Base-by-base conservation (phyloP, 768 basidiomycete genomes). In the Butyriboletus loyo region DNA sequence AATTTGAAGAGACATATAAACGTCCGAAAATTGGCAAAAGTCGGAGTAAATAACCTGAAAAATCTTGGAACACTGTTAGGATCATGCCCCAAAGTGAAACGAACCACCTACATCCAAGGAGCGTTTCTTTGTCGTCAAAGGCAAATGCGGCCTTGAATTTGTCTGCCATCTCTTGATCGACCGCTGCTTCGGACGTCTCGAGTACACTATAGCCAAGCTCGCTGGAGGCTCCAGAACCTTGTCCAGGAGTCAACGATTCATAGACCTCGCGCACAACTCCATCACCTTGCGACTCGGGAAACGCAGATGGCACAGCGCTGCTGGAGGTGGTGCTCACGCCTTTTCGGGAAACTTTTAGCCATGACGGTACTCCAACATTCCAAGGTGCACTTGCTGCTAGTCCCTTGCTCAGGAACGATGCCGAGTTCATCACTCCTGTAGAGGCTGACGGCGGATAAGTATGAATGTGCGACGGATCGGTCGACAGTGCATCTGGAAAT, bases 1-100 rank as follows among this genome's bases (percentile, higher is more conserved):
- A 87, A 68, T 90, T 92, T 11, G 83, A 85, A n/a, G 96, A 96
- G 55, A 98, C 81, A 65, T 89, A 98, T 27, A 98, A 79, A 46
- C 87, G 81, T 7, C 96, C 96, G 54, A 79, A 88, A 13, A 96
- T 80, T 0, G 97, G 96, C n/a, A 99, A 69, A 24, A 96, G 77
- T 50, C 96, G 80, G 71, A 85, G 92, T 38, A 98, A 76, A 68
- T 92, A 97, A 10, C 93, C 93, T 37, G 91, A 83, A 66, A 96
- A 92, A 63, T 91, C 96, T 98, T 53, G 30, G n/a, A 19, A 21
- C 34, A 2, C 21, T n/a, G 50, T 67, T 28, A 58, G 32, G 14
- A 34, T 17, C 42, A 42, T 44, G 44, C 44, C 44, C 34, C 38
- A 46, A 27, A 17, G 22, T 25, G 25, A 51, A 22, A 39, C 22